A percentile compares a stretch with the other conserved stretches of the same genome.
These are phyloP conservation scores for Dactylellina haptotyla DNA, from an alignment of 2,329 filamentous ascomycete genomes.

Conservation along the genomic window DNA sequence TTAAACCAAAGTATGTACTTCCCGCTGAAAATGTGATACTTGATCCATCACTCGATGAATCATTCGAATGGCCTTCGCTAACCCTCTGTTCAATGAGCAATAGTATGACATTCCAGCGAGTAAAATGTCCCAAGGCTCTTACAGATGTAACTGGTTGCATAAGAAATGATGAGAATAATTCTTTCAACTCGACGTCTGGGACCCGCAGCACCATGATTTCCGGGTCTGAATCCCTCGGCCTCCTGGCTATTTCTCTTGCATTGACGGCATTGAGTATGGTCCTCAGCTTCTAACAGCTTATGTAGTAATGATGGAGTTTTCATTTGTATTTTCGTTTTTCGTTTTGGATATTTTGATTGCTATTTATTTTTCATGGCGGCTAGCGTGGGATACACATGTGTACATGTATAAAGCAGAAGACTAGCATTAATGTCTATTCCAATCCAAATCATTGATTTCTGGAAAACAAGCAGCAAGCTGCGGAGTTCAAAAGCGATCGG, in stretches of 20 bases:
- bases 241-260: slow-evolving; percentile 13
- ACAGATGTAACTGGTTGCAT: slow-evolving; percentile 49
- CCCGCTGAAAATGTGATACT: background rate
- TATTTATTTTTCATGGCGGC: slow-evolving; percentile 13
- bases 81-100: background rate
- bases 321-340: slow-evolving; percentile 20
- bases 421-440: slow-evolving; percentile 31
- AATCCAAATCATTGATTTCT: slow-evolving; percentile 8
- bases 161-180: slow-evolving; percentile 39
- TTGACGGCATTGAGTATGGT: slow-evolving; percentile 15
- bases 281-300: slow-evolving; percentile 5
- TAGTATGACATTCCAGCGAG: slow-evolving; percentile 48
- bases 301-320: slow-evolving; percentile 30
- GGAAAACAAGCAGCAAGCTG: slow-evolving; percentile 12
- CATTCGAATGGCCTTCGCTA: background rate
- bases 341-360: slow-evolving; percentile 5
- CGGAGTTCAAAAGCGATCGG: background rate
- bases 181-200: slow-evolving; percentile 33
- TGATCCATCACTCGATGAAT: background rate
- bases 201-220: background rate
- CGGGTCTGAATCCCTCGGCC: slow-evolving; percentile 12
- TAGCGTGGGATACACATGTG: background rate
- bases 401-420: slow-evolving; percentile 11
- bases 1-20: slow-evolving; percentile 45
- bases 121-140: slow-evolving; percentile 42